Evolutionary conservation across 495 filamentous ascomycete species (phyloP), one percentile per base, ranked within the genome.

Genomic region (Aspergillus kassunensis): DNA sequence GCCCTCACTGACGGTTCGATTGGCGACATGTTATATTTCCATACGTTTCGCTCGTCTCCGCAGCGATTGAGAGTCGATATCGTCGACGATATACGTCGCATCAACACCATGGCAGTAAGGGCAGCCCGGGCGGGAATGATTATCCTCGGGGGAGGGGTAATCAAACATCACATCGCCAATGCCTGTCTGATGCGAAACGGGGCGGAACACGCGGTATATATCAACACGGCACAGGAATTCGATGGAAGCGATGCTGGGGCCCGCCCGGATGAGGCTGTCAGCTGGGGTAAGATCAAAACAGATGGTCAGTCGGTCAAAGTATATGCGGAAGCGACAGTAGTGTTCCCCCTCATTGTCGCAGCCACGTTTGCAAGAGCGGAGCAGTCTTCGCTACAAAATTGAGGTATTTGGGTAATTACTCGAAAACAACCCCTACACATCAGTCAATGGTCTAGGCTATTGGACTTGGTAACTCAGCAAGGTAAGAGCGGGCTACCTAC

Each of bases 101-200:
- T 97, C 67, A 97, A 98, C 69, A 89, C 88, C 9, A 82, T 97
- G 45, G 83, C 92, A 2, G 87, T 96, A 12, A 73, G 85, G 24
- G 92, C 93, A 1, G 85, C 87, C 53, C 77, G 87, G 45, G 85
- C 88, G 0, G 93, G 95, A 8, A 96, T 96, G 83, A 89, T 98
- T 54, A 90, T 98, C 44, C 75, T 98, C 1, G 93, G 95, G 1
- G 93, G 92, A 2, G 93, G 93, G 0, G 68, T 98, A 9, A 79
- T 98, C 49, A 98, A 98, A 71, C 93, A 98, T 60, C 93, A 97
- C 61, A 97, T 98, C 58, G 90, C 92, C 23, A 98, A 97, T 64
- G 93, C 95, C 3, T 93, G 88, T 60, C 63, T 98, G 59, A 97
- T 97, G 93, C 80, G 93, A 15, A 97, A 97, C 57, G 95, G 93